These are phyloP conservation scores for Trypanosoma scelopori DNA, from an alignment of 208 protist species.

Conservation along the genomic window DNA sequence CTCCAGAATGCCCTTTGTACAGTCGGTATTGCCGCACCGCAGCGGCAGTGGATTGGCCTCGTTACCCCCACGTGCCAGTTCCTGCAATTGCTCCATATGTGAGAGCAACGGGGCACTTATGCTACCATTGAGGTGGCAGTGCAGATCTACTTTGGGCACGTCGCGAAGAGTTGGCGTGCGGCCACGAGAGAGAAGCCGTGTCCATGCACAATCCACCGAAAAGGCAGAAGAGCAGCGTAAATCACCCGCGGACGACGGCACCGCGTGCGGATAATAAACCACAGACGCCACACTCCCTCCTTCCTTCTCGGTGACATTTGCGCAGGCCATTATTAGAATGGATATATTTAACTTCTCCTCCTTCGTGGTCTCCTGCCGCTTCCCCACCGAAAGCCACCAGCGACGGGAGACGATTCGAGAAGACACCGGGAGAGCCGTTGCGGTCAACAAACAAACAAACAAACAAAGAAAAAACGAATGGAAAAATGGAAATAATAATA, in stretches of 20 bases:
- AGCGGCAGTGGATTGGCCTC: not conserved
- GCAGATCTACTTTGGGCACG: conserved; percentile 69
- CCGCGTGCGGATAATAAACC: no score
- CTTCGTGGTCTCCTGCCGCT: no score
- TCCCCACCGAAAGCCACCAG: no score
- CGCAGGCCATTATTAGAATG: no score
- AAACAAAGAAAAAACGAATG: no score
- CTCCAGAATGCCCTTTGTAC: not conserved
- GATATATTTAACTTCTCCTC: no score
- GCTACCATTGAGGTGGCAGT: conserved; percentile 82
- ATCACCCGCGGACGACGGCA: no score
- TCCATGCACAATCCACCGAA: conserved; percentile 5
- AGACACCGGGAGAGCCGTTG: no score
- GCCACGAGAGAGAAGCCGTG: not conserved
- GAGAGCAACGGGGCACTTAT: conserved; percentile 51
- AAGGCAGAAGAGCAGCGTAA: not conserved
- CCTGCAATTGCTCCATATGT: conserved; percentile 46
- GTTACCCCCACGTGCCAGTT: not conserved
- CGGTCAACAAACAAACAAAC: no score
- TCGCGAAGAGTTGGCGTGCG: conserved; percentile 5
- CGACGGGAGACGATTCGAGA: no score
- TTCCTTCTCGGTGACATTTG: not conserved
- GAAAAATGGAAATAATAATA: no score
- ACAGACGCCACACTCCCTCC: not conserved
- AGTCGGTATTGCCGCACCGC: not conserved